These are phyloP conservation scores for Brettanomyces naardenensis DNA, from an alignment of 805 yeast species.

Conservation along the genomic window DNA sequence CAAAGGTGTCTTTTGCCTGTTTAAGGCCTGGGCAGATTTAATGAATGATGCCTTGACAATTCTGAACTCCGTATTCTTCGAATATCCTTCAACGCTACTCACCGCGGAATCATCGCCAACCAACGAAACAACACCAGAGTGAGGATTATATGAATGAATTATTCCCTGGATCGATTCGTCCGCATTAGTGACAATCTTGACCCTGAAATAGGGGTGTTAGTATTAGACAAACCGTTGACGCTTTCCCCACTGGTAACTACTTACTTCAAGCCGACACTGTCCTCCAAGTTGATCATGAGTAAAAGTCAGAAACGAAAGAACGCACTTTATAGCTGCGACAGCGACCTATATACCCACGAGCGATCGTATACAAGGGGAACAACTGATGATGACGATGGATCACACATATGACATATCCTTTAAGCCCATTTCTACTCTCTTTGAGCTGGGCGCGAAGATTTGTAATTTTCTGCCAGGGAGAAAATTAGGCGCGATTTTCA, in stretches of 20 bases:
- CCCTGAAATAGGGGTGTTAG: constrained; percentile 26
- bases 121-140: constrained; percentile 34
- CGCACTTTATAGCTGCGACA: too few relatives aligned
- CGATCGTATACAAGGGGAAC: too few relatives aligned
- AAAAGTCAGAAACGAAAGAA: too few relatives aligned
- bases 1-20: constrained; percentile 29
- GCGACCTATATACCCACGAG: too few relatives aligned
- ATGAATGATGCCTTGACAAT: constrained; percentile 52
- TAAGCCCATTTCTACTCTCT: too few relatives aligned
- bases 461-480: too few relatives aligned
- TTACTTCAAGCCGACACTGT: constrained; percentile 27
- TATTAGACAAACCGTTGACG: neutral
- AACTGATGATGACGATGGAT: neutral
- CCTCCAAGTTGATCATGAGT: constrained; percentile 26
- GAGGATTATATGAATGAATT: constrained; percentile 53
- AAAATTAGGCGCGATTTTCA: too few relatives aligned
- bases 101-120: constrained; percentile 21
- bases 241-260: constrained; percentile 9
- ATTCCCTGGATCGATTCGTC: constrained; percentile 51
- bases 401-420: too few relatives aligned
- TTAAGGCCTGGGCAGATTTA: constrained; percentile 37
- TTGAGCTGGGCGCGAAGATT: too few relatives aligned
- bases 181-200: constrained; percentile 50
- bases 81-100: constrained; percentile 12
- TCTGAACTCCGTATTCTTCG: constrained; percentile 27